phyloP scores from a whole-genome alignment of 2,329 filamentous ascomycete species.

The Pyrenophora seminiperda region DNA sequence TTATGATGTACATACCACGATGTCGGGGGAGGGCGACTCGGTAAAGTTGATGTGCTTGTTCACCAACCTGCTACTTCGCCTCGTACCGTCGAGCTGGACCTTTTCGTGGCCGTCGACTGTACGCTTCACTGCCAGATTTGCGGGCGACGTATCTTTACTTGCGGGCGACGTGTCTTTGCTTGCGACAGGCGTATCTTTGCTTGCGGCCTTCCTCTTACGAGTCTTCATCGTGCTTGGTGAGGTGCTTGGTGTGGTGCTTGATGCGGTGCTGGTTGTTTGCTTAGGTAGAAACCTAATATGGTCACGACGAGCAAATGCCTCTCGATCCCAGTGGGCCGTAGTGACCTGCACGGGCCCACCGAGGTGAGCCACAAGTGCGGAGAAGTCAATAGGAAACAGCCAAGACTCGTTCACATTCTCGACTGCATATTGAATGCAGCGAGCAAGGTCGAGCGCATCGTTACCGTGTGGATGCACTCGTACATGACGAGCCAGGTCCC shows the following conservation, averaged over 20 bases:
- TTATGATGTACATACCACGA: conserved; percentile 5
- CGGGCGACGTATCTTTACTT: background rate
- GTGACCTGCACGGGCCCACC: conserved; percentile 21
- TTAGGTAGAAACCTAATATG: too few species aligned
- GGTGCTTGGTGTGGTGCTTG: background rate
- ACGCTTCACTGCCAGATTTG: conserved; percentile 3
- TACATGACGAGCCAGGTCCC: conserved; percentile 29
- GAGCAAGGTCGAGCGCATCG: conserved; percentile 39
- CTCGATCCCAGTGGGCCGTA: conserved; percentile 23
- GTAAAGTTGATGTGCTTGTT: conserved; percentile 12
- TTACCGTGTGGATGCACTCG: conserved; percentile 27
- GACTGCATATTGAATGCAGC: conserved; percentile 30
- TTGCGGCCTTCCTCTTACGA: background rate
- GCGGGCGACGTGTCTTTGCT: background rate
- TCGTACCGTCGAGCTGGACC: conserved; percentile 1
- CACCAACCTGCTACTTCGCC: conserved; percentile 16
- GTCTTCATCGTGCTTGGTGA: background rate
- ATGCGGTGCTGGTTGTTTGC: background rate
- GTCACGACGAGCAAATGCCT: conserved; percentile 24
- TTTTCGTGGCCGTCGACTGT: conserved; percentile 1
- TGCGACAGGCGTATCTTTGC: background rate
- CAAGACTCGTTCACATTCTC: conserved; percentile 29
- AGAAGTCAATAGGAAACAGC: conserved; percentile 33
- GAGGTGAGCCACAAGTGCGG: conserved; percentile 23
- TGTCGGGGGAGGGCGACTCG: conserved; percentile 8